Evolutionary conservation across 139 green algal genomes (phyloP), one percentile per base, ranked within the genome.

Genomic region (Diplosphaera chodatii): DNA sequence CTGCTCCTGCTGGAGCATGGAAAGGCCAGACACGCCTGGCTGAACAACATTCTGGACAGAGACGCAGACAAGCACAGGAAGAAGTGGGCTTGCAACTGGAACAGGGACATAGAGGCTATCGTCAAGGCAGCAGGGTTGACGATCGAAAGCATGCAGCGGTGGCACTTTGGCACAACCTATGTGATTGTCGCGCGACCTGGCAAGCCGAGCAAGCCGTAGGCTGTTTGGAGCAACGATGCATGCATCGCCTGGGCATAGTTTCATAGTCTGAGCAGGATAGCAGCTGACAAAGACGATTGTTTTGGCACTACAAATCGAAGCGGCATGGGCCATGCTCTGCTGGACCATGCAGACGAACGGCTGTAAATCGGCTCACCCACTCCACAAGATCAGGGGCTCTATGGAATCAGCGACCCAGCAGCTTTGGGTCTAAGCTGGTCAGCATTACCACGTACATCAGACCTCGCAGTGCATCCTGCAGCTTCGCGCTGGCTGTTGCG

Each of bases 1-100:
- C 73, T 91, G 3, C 62, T 92, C 30, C 78, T 93, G 67, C 66
- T 93, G 63, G 81, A 93, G 79, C 88, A 93, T 69, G 88, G 88
- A 10, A 55, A 67, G 6, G 72, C 63, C 37, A 76, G 32, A 5
- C 78, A 74, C 66, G 48, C 32, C n/a, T 89, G 78, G 40, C 29
- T 91, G 18, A 88, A 87, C 55, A 77, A 71, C 0, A 75, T 84
- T 0, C 71, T 91, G 25, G 79, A 89, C 62, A 55, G 64, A 20
- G 65, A 77, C n/a, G 81, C 79, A 40, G 55, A 69, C 30, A 23
- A 27, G 55, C 90, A 95, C 69, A 40, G 77, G 23, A 8, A 28
- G 25, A 87, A 89, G 25, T 96, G 88, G 88, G 90, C 88, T 16
- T 96, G 90, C 79, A 79, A 76, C 63, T 94, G 87, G 87, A 94